Conservation (phyloP, 192 early-diverging fungal genomes). For the Pilaira anomala region DNA sequence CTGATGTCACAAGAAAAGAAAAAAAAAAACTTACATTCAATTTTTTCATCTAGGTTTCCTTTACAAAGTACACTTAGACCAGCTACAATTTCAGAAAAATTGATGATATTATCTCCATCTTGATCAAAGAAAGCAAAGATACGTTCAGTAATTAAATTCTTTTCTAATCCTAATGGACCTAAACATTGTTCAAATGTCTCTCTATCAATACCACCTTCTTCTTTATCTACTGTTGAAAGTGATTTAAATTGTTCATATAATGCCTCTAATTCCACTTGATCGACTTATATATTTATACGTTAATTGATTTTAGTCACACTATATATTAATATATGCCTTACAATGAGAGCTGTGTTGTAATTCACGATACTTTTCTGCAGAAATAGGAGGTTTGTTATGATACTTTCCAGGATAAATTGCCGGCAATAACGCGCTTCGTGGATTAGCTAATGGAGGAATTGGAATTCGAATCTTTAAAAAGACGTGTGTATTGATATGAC, state of each 20-base stretch:
- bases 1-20: neutral
- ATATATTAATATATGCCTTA: constrained; percentile 35
- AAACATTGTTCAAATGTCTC: constrained; percentile 83
- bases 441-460: constrained; percentile 85
- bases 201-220: constrained; percentile 68
- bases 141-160: constrained; percentile 81
- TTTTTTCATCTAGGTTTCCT: constrained; percentile 87
- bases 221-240: constrained; percentile 63
- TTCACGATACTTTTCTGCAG: constrained; percentile 41
- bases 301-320: neutral
- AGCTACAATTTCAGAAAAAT: constrained; percentile 78
- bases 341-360: constrained; percentile 65
- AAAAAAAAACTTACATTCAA: constrained; percentile 62
- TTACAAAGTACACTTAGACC: constrained; percentile 82
- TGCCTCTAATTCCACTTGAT: constrained; percentile 78
- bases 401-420: constrained; percentile 70
- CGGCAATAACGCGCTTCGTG: constrained; percentile 65
- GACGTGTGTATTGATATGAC: constrained; percentile 76
- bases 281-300: constrained; percentile 51
- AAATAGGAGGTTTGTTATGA: constrained; percentile 18
- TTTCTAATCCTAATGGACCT: constrained; percentile 77
- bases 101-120: constrained; percentile 72
- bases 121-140: constrained; percentile 91
- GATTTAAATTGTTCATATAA: constrained; percentile 87
- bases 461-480: constrained; percentile 91